Evolutionary conservation across 495 filamentous ascomycete genomes (phyloP), one percentile per base, ranked within the genome.

Genomic region (Lasiosphaeria hispida): DNA sequence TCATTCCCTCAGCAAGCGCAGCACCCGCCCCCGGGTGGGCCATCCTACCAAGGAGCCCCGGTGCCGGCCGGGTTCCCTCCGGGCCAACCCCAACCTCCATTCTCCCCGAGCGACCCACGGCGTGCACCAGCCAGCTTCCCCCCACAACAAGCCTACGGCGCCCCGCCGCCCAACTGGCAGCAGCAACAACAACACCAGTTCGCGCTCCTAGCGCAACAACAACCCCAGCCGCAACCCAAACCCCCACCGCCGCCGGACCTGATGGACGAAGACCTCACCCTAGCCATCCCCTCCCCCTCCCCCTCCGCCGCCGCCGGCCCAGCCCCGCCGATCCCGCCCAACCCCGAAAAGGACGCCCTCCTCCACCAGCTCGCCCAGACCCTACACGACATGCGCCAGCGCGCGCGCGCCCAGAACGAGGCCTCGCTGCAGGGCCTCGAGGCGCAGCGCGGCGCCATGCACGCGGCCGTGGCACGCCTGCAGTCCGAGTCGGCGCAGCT

Each of bases 261-360:
- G 48, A 70, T 83, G 65, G 77, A 83, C 63, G 72, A 87, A 82
- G 67, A 88, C 80, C 60, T 91, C 75, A 57, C 85, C 77, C 55
- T 90, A 15, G 72, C 87, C 48, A 80, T 92, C 35, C 86, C 90
- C 10, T 71, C 84, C 35, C 86, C 90, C 10, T 71, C 84, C 9
- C 72, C 83, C 44, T 68, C 73, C 4, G 63, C 68, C 37, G 59
- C 74, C 30, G 64, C 68, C 35, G 60, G 75, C 38, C 71, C 80
- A 7, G 84, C 89, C 0, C 93, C 93, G 0, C 93, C 92, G 10
- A 90, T 96, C 50, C 94, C 94, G 1, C 93, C 91, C 1, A 98
- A 98, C 69, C 94, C 94, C 7, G 91, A 98, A 74, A 98, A 97
- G 68, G 92, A 97, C 69, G 85, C 86, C 36, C 83, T 98, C 19